Evolutionary conservation across 768 basidiomycete species (phyloP).

Genomic region (Macrolepiota fuliginosa): DNA sequence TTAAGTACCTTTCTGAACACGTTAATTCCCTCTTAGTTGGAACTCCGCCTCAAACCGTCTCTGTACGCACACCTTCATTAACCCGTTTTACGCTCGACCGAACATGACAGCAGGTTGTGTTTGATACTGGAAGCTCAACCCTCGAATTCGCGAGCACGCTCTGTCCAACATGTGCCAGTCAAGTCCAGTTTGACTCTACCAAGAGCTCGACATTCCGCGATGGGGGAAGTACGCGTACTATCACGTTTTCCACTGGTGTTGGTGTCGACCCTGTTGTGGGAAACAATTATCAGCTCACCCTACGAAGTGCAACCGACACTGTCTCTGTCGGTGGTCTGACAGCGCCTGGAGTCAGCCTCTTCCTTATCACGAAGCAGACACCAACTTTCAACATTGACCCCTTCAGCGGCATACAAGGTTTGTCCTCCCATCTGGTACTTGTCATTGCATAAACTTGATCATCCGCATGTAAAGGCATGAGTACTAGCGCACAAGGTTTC

Average conservation of each 20-base stretch:
- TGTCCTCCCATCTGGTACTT: conserved; percentile 1
- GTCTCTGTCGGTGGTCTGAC: conserved; percentile 46
- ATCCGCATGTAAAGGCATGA: conserved; percentile 37
- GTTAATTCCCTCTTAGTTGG: conserved; percentile 33
- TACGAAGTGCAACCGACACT: conserved; percentile 45
- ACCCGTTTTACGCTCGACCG: background rate
- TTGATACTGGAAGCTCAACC: conserved; percentile 52
- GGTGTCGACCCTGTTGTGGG: conserved; percentile 54
- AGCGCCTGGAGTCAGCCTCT: conserved; percentile 36
- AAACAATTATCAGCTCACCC: conserved; percentile 42
- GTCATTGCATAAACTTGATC: background rate
- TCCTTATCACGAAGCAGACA: conserved; percentile 54
- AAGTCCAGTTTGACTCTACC: conserved; percentile 44
- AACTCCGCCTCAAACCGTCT: conserved; percentile 49
- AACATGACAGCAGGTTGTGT: conserved; percentile 39
- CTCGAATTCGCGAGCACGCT: conserved; percentile 51
- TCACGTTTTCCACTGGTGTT: conserved; percentile 53
- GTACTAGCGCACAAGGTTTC: conserved; percentile 46
- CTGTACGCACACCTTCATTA: conserved; percentile 24
- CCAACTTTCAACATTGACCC: conserved; percentile 50
- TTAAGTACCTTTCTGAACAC: background rate
- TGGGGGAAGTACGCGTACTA: conserved; percentile 35
- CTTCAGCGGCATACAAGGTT: conserved; percentile 57
- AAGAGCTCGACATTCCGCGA: conserved; percentile 52
- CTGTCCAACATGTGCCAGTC: conserved; percentile 43